These are phyloP conservation scores for Brettanomyces sp. DNA, from an alignment of 805 yeast species.

Conservation along the genomic window DNA sequence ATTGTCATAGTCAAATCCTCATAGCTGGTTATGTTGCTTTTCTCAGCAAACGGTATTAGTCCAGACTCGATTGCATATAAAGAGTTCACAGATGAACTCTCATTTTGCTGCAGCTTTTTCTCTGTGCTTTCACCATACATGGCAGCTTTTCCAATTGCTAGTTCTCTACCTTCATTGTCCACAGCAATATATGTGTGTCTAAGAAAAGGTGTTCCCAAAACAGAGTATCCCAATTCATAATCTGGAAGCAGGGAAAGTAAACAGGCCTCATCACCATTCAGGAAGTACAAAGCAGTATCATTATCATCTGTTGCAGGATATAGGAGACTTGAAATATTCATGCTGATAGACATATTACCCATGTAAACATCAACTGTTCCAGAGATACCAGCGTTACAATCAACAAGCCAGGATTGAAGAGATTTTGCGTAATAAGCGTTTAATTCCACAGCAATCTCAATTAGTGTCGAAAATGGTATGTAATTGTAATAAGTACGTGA, in stretches of 20 bases:
- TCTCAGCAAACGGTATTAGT: constrained; percentile 23
- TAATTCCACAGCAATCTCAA: constrained; percentile 58
- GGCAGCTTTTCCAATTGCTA: constrained; percentile 32
- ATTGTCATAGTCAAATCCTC: constrained; percentile 19
- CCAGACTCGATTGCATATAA: constrained; percentile 18
- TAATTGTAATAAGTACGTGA: constrained; percentile 39
- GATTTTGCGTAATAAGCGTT: constrained; percentile 51
- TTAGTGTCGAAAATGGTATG: constrained; percentile 47
- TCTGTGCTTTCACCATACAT: not conserved
- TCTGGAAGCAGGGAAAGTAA: constrained; percentile 42
- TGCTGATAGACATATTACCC: constrained; percentile 39
- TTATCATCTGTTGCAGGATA: constrained; percentile 28
- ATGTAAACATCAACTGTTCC: constrained; percentile 47
- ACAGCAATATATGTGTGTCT: constrained; percentile 48
- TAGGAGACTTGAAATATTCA: constrained; percentile 42
- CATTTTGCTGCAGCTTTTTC: constrained; percentile 1
- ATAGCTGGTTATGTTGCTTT: constrained; percentile 16
- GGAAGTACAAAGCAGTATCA: constrained; percentile 32
- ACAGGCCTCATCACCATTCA: constrained; percentile 52
- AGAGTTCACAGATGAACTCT: not conserved
- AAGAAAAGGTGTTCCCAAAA: constrained; percentile 53
- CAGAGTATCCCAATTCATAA: constrained; percentile 35
- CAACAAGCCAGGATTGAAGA: constrained; percentile 48
- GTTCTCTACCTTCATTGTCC: constrained; percentile 44
- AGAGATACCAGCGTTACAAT: constrained; percentile 41